phyloP scores from a whole-genome alignment of 2,329 filamentous ascomycete genomes.

The Arachnopeziza araneosa region DNA sequence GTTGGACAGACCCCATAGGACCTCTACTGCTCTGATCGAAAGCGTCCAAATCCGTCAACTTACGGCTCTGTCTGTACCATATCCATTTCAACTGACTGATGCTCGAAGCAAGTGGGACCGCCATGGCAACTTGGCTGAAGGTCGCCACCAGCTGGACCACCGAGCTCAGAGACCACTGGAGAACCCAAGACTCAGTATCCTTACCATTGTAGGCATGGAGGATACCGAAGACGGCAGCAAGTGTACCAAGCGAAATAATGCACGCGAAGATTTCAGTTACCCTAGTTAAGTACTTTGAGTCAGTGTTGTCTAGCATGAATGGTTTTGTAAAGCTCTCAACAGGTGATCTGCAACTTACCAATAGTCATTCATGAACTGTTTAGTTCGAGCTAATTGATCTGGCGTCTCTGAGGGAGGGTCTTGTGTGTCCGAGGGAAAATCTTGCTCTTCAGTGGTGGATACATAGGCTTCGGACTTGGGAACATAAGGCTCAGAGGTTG shows the following conservation, averaged over 20 bases:
- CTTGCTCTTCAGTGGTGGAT: too few species aligned
- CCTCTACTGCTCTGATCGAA: conserved; percentile 1
- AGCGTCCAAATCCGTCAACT: not conserved
- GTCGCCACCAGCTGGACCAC: not conserved
- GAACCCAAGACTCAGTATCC: not conserved
- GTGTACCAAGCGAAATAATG: not conserved
- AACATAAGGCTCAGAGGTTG: too few species aligned
- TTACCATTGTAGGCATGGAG: not conserved
- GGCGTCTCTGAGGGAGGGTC: too few species aligned
- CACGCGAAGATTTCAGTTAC: not conserved
- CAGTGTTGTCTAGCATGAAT: not conserved
- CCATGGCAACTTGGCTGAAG: not conserved
- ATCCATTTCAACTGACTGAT: not conserved
- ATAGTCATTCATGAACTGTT: not conserved
- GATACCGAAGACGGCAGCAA: not conserved
- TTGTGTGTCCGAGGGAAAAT: too few species aligned
- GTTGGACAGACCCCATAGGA: not conserved
- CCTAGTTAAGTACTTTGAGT: not conserved
- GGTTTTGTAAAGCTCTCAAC: not conserved
- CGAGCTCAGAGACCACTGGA: not conserved
- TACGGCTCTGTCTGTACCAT: not conserved
- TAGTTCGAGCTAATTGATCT: not conserved
- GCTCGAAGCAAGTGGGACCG: not conserved
- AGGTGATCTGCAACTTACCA: not conserved
- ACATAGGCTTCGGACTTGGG: too few species aligned